These are phyloP conservation scores for Gynostemma pentaphyllum DNA, from an alignment of 306 rosid species.

Conservation along the genomic window DNA sequence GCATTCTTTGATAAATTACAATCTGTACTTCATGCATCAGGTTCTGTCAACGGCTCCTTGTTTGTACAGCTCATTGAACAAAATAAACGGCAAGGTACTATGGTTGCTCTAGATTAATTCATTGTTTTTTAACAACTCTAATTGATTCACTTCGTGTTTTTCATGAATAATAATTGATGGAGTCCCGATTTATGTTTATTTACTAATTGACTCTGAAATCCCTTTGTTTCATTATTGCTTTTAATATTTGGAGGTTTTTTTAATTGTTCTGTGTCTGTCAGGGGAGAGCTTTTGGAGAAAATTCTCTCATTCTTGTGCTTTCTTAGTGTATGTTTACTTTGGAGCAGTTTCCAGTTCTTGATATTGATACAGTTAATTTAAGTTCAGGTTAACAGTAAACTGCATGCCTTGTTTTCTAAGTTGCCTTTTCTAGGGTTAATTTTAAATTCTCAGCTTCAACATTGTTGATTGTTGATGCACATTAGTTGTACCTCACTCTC, in stretches of 20 bases:
- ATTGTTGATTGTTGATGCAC: not conserved
- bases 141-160: not conserved
- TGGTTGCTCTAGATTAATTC: not conserved
- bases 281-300: not conserved
- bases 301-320: not conserved
- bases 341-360: not conserved
- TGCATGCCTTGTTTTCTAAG: not conserved
- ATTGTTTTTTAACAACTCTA: not conserved
- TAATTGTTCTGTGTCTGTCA: not conserved
- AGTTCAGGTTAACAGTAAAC: not conserved
- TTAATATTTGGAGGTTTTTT: not conserved
- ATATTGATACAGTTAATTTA: not conserved
- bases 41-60: slow-evolving; percentile 36
- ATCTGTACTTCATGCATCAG: slow-evolving; percentile 30
- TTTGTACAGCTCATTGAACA: slow-evolving; percentile 59
- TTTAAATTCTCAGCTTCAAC: not conserved
- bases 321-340: not conserved
- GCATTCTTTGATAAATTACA: slow-evolving; percentile 8
- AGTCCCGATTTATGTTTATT: not conserved
- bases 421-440: not conserved
- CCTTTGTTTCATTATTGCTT: not conserved
- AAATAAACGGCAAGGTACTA: slow-evolving; percentile 66
- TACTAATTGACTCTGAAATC: not conserved
- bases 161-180: not conserved
- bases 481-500: not conserved